Conservation (phyloP, 352 stramenopile species). For the Phytophthora meadii region DNA sequence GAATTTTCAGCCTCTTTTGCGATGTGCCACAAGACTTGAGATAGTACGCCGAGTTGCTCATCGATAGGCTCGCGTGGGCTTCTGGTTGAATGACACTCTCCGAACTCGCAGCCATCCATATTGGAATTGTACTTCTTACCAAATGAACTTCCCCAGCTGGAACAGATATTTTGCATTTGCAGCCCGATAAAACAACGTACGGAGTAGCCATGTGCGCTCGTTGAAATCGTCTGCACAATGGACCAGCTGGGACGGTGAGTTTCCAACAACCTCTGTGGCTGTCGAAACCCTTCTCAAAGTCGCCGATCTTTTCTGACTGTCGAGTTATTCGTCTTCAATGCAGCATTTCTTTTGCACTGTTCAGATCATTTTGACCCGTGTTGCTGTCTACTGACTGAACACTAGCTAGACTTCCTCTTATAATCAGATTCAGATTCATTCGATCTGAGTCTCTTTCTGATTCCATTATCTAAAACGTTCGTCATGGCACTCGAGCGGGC, state of each 20-base stretch:
- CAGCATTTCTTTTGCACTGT: slow-evolving; percentile 6
- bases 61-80: slow-evolving; percentile 7
- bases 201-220: slow-evolving; percentile 22
- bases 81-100: slow-evolving; percentile 8
- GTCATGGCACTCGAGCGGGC: slow-evolving; percentile 38
- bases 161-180: neutral
- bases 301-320: slow-evolving; percentile 2
- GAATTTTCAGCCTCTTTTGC: slow-evolving; percentile 11
- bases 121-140: neutral
- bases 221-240: slow-evolving; percentile 16
- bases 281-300: neutral
- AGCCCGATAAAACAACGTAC: neutral
- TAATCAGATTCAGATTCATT: too few species aligned
- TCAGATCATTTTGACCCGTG: too few species aligned
- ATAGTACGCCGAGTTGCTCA: slow-evolving; percentile 15
- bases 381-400: neutral
- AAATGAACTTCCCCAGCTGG: neutral
- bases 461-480: too few species aligned
- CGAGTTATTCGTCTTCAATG: neutral
- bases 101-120: slow-evolving; percentile 8
- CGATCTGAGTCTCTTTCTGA: slow-evolving; percentile 8
- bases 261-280: slow-evolving; percentile 1
- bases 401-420: too few species aligned
- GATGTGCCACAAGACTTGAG: slow-evolving; percentile 15
- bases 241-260: neutral